Evolutionary conservation across 352 stramenopile genomes (phyloP).

Genomic region (Blastocystis hominis): DNA sequence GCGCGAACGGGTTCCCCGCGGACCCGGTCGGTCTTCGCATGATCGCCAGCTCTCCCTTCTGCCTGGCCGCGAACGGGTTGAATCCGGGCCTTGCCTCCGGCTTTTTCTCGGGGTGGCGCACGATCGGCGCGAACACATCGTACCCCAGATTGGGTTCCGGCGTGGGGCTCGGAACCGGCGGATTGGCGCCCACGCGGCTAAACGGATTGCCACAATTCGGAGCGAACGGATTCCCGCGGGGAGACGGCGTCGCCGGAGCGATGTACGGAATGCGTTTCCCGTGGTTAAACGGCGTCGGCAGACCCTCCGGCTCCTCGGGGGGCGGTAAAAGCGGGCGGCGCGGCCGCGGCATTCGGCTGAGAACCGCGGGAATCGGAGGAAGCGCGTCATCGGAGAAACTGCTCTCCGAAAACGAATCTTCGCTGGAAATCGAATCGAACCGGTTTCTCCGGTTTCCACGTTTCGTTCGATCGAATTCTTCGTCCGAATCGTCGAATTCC

Average conservation of each 20-base stretch:
- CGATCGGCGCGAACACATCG: not conserved
- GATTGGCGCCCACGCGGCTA: not conserved
- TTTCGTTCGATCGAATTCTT: not conserved
- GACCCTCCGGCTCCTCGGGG: not conserved
- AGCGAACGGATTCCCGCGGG: conserved; percentile 13
- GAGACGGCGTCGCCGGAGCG: not conserved
- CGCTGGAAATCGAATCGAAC: not conserved
- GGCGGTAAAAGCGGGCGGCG: no score
- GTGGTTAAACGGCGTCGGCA: conserved; percentile 1
- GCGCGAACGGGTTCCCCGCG: not conserved
- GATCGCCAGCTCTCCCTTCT: not conserved
- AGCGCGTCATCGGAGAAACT: not conserved
- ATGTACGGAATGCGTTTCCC: conserved; percentile 14
- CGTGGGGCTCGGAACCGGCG: not conserved
- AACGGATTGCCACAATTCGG: conserved; percentile 20
- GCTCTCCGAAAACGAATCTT: not conserved
- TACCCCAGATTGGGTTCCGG: not conserved
- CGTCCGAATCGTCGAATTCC: not conserved
- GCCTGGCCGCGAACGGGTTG: conserved; percentile 28
- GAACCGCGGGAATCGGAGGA: not conserved
- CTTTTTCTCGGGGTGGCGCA: not conserved
- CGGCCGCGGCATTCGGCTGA: not conserved
- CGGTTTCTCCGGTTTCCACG: no score
- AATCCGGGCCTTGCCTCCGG: not conserved
- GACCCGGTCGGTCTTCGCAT: not conserved